Base-by-base conservation (phyloP, 192 early-diverging fungal genomes). In the Paraglomus brasilianum region DNA sequence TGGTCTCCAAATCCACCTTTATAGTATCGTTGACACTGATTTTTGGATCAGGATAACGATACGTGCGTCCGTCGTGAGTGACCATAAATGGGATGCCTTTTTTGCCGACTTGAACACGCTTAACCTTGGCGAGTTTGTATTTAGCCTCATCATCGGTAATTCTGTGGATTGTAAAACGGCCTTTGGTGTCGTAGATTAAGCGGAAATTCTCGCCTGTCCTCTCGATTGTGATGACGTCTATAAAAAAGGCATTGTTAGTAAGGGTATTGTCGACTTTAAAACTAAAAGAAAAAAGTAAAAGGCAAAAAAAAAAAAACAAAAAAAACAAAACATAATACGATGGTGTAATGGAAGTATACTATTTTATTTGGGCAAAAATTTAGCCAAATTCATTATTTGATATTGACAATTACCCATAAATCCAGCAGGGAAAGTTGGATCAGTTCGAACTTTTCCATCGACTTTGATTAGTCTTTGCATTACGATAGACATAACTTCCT, bases 51-150 rank as follows among this genome's bases (percentile, higher is more conserved):
- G 97, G 97, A 91, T 96, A 99, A 81, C 97, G 95, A 84, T 98
- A 85, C 72, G 97, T 99, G 77, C 97, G 94, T 43, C 97, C 97
- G 75, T 99, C 97, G 87, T 99, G 97, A 81, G 97, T 99, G 60
- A 96, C 92, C 51, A 92, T 80, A 86, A 85, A 98, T 30, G 97
- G 97, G 64, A 99, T 92, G 72, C 89, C 93, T 84, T 97, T 97
- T 75, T 90, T 83, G 73, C 96, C 96, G 69, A 98, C 82, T 85
- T 97, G 86, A 77, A 95, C 89, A 80, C 89, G 89, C 85, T 91
- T 94, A 73, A 99, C 92, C 89, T 99, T 99, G 85, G 92, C 91
- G 70, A 99, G 87, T 88, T 99, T 99, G 94, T 98, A 99, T 85
- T 95, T 92, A 85, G 93, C 92, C 85, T 99, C 97, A 79, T 98